phyloP scores from a whole-genome alignment of 2,329 filamentous ascomycete genomes.

The Neocucurbitaria cava region DNA sequence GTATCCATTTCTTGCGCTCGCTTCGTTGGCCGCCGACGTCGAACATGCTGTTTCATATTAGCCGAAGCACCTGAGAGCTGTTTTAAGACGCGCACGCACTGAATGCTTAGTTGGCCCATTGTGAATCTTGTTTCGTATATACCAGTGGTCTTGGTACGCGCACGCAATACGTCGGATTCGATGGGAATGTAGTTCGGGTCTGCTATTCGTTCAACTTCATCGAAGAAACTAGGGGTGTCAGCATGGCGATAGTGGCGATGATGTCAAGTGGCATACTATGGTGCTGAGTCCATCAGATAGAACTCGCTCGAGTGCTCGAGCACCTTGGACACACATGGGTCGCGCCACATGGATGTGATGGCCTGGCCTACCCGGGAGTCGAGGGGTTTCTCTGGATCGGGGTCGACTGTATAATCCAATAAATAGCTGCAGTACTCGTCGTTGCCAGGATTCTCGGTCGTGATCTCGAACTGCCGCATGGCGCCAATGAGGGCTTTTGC shows the following conservation, averaged over 20 bases:
- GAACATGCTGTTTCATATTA: constrained; percentile 79
- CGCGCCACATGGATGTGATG: constrained; percentile 87
- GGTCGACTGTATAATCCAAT: constrained; percentile 85
- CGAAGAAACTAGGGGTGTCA: constrained; percentile 78
- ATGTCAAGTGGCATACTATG: constrained; percentile 73
- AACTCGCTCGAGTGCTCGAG: constrained; percentile 97
- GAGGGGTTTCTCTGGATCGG: constrained; percentile 85
- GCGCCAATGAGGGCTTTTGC: constrained; percentile 90
- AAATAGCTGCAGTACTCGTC: constrained; percentile 79
- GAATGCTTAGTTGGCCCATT: constrained; percentile 98
- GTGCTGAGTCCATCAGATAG: constrained; percentile 98
- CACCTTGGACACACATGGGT: constrained; percentile 79
- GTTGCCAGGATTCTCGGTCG: constrained; percentile 75
- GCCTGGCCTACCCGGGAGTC: constrained; percentile 82
- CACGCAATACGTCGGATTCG: constrained; percentile 93
- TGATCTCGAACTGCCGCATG: constrained; percentile 89
- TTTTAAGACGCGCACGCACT: constrained; percentile 67
- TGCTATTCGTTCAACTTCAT: constrained; percentile 86
- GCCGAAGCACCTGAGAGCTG: constrained; percentile 20
- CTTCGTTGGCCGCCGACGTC: constrained; percentile 97
- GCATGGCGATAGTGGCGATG: constrained; percentile 6
- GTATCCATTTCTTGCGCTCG: constrained; percentile 99
- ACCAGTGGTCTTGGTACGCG: constrained; percentile 96
- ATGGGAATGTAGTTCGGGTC: constrained; percentile 85
- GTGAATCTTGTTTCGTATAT: constrained; percentile 99